Conservation (phyloP, 768 basidiomycete species). For the Thelephora ganbajun region DNA sequence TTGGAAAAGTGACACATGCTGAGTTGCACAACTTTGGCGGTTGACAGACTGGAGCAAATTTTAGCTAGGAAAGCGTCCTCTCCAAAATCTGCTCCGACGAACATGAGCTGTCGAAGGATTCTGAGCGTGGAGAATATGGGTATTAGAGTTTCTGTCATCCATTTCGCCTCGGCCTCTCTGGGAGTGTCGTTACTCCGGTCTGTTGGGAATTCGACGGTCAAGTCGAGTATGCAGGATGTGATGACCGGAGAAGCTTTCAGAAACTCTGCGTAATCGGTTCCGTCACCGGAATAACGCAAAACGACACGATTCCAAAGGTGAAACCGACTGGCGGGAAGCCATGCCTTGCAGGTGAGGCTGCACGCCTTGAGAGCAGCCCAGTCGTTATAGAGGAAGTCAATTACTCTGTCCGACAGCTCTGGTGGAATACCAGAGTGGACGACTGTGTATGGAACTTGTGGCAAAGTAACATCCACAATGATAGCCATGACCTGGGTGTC, state of each 20-base stretch:
- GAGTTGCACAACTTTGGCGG: slow-evolving; percentile 10
- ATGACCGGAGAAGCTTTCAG: slow-evolving; percentile 9
- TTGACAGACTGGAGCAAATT: slow-evolving; percentile 3
- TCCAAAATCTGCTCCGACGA: slow-evolving; percentile 5
- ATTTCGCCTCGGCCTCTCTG: neutral
- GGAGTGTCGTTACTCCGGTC: neutral
- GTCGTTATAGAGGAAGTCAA: slow-evolving; percentile 20
- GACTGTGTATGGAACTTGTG: neutral
- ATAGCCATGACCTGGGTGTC: too few species aligned
- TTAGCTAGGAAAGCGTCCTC: neutral
- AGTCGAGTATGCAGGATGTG: slow-evolving; percentile 10
- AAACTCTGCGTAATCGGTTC: slow-evolving; percentile 8
- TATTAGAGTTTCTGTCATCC: neutral
- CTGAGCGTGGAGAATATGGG: slow-evolving; percentile 6
- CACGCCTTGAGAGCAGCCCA: slow-evolving; percentile 11
- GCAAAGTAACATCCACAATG: too few species aligned
- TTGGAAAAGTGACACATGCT: slow-evolving; percentile 14
- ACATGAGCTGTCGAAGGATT: slow-evolving; percentile 5
- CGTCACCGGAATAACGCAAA: slow-evolving; percentile 6
- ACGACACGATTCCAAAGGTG: slow-evolving; percentile 14
- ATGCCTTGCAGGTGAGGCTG: slow-evolving; percentile 13
- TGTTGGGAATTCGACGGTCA: slow-evolving; percentile 5
- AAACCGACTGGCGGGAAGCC: slow-evolving; percentile 16
- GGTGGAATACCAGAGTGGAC: slow-evolving; percentile 16
- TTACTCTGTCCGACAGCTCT: slow-evolving; percentile 19